phyloP scores from a whole-genome alignment of 2,329 filamentous ascomycete genomes.

The Bipolaris victoriae region DNA sequence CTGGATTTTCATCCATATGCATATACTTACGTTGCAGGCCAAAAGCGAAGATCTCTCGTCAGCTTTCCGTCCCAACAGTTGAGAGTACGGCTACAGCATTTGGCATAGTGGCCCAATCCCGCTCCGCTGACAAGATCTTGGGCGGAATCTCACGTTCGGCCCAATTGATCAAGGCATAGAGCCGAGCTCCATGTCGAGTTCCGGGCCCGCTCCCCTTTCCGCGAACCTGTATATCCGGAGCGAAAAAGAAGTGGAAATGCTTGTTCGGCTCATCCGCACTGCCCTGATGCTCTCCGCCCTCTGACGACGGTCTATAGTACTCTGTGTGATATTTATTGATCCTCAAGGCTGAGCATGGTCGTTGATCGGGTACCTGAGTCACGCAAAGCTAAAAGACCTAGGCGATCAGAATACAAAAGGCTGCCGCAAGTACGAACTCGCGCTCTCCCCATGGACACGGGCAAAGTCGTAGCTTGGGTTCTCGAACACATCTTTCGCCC shows the following conservation, averaged over 20 bases:
- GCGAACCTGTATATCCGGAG: conserved; percentile 39
- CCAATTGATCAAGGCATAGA: conserved; percentile 36
- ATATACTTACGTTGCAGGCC: neutral
- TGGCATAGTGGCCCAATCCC: neutral
- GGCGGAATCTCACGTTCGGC: conserved; percentile 37
- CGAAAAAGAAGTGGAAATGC: conserved; percentile 42
- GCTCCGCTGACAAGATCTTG: neutral
- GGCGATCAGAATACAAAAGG: conserved; percentile 29
- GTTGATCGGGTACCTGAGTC: conserved; percentile 35
- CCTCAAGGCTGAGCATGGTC: conserved; percentile 38
- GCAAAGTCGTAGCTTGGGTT: conserved; percentile 20
- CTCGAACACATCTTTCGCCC: conserved; percentile 4
- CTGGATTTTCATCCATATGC: neutral
- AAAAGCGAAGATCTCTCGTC: neutral
- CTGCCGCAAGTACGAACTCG: conserved; percentile 10
- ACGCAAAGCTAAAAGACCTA: conserved; percentile 32
- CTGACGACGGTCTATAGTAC: conserved; percentile 32
- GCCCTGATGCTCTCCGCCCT: conserved; percentile 33
- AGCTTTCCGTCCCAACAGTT: neutral
- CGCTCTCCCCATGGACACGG: too few relatives aligned
- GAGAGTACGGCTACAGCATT: neutral
- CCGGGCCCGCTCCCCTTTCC: conserved; percentile 23
- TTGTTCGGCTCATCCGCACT: conserved; percentile 31
- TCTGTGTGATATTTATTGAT: conserved; percentile 36
- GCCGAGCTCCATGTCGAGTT: conserved; percentile 26